These are phyloP conservation scores for Albizia julibrissin DNA, from an alignment of 306 rosid genomes.

Conservation along the genomic window DNA sequence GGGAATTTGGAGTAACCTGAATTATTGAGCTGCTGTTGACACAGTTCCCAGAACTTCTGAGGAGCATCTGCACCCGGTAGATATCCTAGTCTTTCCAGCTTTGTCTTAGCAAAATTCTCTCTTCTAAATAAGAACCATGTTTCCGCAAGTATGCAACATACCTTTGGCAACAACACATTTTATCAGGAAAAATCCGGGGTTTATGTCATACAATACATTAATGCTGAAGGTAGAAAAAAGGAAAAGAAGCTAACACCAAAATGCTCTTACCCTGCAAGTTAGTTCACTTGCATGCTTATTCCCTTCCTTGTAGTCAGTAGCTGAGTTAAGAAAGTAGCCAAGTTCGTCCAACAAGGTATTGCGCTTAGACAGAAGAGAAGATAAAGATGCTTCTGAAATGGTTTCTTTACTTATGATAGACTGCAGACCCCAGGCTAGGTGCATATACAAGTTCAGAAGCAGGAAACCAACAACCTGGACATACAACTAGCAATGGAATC, in stretches of 20 bases:
- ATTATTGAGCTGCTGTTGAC: constrained; percentile 70
- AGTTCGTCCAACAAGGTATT: constrained; percentile 70
- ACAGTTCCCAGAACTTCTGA: constrained; percentile 78
- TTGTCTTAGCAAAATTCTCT: constrained; percentile 51
- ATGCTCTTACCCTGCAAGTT: constrained; percentile 68
- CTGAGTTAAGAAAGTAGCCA: constrained; percentile 57
- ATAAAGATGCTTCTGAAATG: constrained; percentile 62
- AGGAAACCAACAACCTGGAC: constrained; percentile 82
- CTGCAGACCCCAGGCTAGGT: constrained; percentile 76
- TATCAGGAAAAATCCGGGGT: constrained; percentile 39
- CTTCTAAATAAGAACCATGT: constrained; percentile 64
- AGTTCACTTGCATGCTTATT: constrained; percentile 66
- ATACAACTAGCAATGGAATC: constrained; percentile 38
- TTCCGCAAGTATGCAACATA: constrained; percentile 70
- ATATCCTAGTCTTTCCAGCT: constrained; percentile 73
- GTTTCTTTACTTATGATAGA: constrained; percentile 51
- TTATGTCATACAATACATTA: constrained; percentile 7
- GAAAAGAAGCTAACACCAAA: constrained; percentile 14
- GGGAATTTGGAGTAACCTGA: constrained; percentile 54
- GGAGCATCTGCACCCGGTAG: constrained; percentile 55
- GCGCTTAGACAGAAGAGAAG: constrained; percentile 61
- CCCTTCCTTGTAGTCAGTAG: constrained; percentile 52
- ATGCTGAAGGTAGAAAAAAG: constrained; percentile 24
- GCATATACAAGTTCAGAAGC: constrained; percentile 72
- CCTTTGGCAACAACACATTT: constrained; percentile 52